Base-by-base conservation (phyloP, 108 stramenopile species). In the Epithemia pelagica region DNA sequence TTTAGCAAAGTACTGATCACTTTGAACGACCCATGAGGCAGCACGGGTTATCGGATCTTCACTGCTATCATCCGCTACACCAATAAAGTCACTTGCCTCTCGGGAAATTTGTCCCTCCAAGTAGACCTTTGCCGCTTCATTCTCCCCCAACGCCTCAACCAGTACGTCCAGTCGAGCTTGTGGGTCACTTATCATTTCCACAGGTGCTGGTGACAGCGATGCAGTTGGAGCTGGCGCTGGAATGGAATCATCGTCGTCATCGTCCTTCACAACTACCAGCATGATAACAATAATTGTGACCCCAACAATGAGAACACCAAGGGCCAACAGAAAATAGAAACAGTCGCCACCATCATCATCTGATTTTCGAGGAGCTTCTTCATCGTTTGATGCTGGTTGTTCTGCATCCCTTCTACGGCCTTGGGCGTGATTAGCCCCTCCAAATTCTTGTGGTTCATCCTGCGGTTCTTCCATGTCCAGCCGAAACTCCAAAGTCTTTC, bases 21-120 rank as follows among this genome's bases (percentile, higher is more conserved):
- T 26, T 25, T 64, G 10, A 2, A 74, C 18, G 54, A 64, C 46
- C 73, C 73, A 74, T 5, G 67, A 55, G 20, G 60, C 60, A 15
- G 73, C 73, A 1, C 61, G 31, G 15, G 8, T 5, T 1, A 68
- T 23, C 0, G 59, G 56, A 59, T 68, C 66, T 58, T 30, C 30
- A 25, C 28, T 30, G 31, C 2, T 1, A 22, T 32, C 23, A n/a
- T 58, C 22, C 54, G 52, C 5, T 1, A n/a, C 54, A 28, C 27
- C 54, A 5, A 55, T 1, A 53, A 28, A 66, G 26, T 8, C 3
- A 5, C 21, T 1, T 28, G 20, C 28, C 21, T 26, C 2, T 27
- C 29, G 1, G 5, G 25, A 3, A 26, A 27, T n/a, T 52, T 24
- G 52, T 21, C 10, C 25, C 1, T n/a, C 27, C 19, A 66, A 10